Evolutionary conservation across 2,329 filamentous ascomycete genomes (phyloP).

Genomic region (Colletotrichum sp.): DNA sequence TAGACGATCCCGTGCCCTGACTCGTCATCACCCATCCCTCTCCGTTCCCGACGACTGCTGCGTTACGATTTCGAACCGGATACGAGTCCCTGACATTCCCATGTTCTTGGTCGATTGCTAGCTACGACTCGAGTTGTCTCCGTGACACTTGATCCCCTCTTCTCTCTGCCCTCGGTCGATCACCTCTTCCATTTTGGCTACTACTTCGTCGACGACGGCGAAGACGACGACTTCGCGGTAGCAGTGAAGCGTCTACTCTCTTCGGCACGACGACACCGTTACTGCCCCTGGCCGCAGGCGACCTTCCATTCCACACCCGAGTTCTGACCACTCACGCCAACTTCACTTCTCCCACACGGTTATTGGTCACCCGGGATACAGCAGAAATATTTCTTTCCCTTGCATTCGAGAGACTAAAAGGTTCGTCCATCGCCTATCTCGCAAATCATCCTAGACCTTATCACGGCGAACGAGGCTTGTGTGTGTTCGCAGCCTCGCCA

Average conservation of each 20-base stretch:
- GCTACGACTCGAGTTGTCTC: constrained; percentile 35
- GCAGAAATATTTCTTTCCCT: not conserved
- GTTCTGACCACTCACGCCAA: constrained; percentile 31
- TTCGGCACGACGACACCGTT: constrained; percentile 41
- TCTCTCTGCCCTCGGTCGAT: constrained; percentile 22
- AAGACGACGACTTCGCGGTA: constrained; percentile 45
- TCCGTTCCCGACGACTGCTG: not conserved
- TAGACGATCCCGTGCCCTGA: constrained; percentile 1
- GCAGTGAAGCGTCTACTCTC: constrained; percentile 46
- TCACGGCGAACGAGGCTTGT: not conserved
- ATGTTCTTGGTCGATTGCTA: constrained; percentile 36
- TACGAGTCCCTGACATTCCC: constrained; percentile 23
- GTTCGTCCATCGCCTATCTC: not conserved
- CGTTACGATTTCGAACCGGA: constrained; percentile 7
- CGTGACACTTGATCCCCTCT: constrained; percentile 33
- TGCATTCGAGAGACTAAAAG: constrained; percentile 10
- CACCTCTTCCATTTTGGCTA: constrained; percentile 17
- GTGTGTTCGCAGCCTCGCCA: not conserved
- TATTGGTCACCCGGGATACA: not conserved
- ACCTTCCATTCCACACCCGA: constrained; percentile 52
- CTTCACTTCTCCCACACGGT: constrained; percentile 16
- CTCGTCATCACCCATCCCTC: not conserved
- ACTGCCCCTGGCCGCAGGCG: constrained; percentile 59
- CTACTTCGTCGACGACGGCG: not conserved
- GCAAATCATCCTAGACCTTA: not conserved